These are phyloP conservation scores for Corniculantispora saksenae DNA, from an alignment of 2,329 filamentous ascomycete species.

Conservation along the genomic window DNA sequence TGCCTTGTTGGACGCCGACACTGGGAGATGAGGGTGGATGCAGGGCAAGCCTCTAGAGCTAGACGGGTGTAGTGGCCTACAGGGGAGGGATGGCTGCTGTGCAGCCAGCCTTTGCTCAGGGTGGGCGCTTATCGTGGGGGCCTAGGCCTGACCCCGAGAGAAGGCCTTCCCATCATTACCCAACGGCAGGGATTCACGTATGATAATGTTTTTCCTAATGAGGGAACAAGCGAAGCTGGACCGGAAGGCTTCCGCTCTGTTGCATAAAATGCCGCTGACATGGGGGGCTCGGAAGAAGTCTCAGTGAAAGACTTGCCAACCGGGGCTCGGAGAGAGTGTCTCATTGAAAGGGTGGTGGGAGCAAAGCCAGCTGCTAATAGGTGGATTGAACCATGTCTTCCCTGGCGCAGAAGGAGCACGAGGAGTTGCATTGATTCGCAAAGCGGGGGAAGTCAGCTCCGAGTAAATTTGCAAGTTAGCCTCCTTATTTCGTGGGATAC, in stretches of 20 bases:
- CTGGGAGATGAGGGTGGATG: slow-evolving; percentile 15
- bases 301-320: slow-evolving; percentile 11
- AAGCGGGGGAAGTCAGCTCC: slow-evolving; percentile 10
- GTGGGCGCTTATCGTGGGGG: slow-evolving; percentile 16
- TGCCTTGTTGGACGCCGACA: neutral
- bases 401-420: neutral
- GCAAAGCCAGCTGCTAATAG: neutral
- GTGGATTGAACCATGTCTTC: neutral
- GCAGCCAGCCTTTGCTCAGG: neutral
- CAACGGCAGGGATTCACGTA: neutral
- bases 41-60: neutral
- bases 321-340: neutral
- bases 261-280: slow-evolving; percentile 4
- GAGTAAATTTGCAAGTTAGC: neutral
- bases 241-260: slow-evolving; percentile 12
- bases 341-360: slow-evolving; percentile 4
- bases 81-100: neutral
- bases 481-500: neutral
- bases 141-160: neutral
- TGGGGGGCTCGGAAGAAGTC: slow-evolving; percentile 12
- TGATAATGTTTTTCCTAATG: neutral
- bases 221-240: neutral
- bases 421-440: neutral
- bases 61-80: slow-evolving; percentile 4
- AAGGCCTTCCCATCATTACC: neutral